phyloP scores from a whole-genome alignment of 768 basidiomycete species.

The Hericium erinaceus region DNA sequence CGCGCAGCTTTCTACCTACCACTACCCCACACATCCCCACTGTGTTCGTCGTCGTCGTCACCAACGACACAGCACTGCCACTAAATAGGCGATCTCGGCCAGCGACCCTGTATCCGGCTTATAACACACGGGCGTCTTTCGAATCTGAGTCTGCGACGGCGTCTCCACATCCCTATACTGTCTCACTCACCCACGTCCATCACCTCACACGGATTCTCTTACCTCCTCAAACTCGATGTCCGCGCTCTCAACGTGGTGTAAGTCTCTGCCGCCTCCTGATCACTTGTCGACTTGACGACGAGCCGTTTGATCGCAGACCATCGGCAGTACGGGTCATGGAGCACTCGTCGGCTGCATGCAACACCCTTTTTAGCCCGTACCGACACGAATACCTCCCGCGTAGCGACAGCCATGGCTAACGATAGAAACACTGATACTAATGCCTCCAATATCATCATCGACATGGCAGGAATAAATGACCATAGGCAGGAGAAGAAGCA shows the following conservation, averaged over 20 bases:
- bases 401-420: constrained; percentile 42
- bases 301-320: constrained; percentile 27
- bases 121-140: background rate
- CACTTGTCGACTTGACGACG: constrained; percentile 10
- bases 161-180: constrained; percentile 5
- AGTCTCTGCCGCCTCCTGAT: constrained; percentile 11
- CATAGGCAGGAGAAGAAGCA: constrained; percentile 53
- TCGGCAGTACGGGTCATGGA: constrained; percentile 47
- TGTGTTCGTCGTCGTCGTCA: no score
- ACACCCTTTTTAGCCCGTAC: constrained; percentile 44
- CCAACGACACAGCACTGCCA: no score
- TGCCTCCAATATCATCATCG: constrained; percentile 17
- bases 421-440: constrained; percentile 8
- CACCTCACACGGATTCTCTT: background rate
- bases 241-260: constrained; percentile 29
- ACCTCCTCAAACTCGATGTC: constrained; percentile 11
- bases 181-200: background rate
- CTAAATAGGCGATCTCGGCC: no score
- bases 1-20: no score
- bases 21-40: no score
- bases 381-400: constrained; percentile 37
- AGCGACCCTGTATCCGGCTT: background rate
- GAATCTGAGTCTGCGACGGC: constrained; percentile 2
- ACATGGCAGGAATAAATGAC: constrained; percentile 22
- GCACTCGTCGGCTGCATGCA: constrained; percentile 41